Evolutionary conservation across 768 basidiomycete genomes (phyloP), one percentile per base, ranked within the genome.

Genomic region (Xerocomus spinulosus): DNA sequence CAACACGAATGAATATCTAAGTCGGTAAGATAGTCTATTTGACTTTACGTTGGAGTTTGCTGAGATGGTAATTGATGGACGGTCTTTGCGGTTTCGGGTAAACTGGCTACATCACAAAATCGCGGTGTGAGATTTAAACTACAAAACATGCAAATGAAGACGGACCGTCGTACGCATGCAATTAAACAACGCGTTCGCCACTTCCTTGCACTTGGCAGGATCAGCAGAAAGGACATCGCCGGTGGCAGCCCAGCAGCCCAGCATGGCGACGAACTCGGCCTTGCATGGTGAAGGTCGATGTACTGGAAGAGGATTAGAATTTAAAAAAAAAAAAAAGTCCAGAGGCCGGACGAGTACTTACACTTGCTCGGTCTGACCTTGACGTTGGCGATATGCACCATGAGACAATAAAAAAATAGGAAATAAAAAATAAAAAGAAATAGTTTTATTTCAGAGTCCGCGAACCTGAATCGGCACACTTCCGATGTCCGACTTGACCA

Each of bases 21-120:
- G 34, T 20, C 20, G 35, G 48, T 60, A 59, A 44, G 25, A 17
- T 23, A 35, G 48, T 72, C 73, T 79, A 86, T 76, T 86, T 86
- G 56, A 82, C 76, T 51, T 75, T 79, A 63, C 87, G 88, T 52
- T 80, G 77, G 53, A 92, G 74, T 65, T 89, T 80, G 57, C 87
- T 83, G 55, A 93, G 80, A 67, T 92, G 89, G 65, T 90, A 93
- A 68, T 94, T 93, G 72, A 94, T 92, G 28, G 86, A 82, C 28
- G 91, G 79, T 61, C 76, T 77, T 43, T 83, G 87, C 36, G 68
- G 67, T 62, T 83, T 88, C 51, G 80, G 80, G 41, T 77, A 73
- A 61, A 82, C 73, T 10, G 85, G 83, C 89, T 92, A 60, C 12
- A n/a, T 51, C 1, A 24, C 23, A 25, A 17, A 1, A 13, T 8